Evolutionary conservation across 148 eudicot species (phyloP).

Genomic region (Persicaria maculosa): DNA sequence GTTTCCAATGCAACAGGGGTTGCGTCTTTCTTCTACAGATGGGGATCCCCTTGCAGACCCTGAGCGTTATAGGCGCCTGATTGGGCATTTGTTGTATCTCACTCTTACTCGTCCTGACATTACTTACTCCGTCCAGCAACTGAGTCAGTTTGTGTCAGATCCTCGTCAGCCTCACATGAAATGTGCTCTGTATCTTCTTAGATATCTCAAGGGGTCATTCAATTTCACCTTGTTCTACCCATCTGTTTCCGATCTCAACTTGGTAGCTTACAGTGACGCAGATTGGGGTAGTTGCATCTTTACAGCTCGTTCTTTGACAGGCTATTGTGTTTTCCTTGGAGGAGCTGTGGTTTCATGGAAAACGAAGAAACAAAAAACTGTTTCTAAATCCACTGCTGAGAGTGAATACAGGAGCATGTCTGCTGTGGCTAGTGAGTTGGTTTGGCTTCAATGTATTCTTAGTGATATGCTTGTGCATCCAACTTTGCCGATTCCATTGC

Average conservation of each 20-base stretch:
- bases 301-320: background rate
- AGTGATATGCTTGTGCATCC: background rate
- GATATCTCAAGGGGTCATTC: background rate
- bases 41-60: background rate
- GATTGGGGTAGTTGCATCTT: constrained; percentile 1
- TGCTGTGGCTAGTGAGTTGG: background rate
- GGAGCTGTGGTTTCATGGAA: background rate
- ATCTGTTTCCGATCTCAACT: too few relatives aligned
- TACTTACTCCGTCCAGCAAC: too few relatives aligned
- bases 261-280: background rate
- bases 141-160: too few relatives aligned
- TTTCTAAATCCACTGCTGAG: too few relatives aligned
- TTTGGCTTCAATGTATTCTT: background rate
- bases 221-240: background rate
- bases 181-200: background rate
- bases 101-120: too few relatives aligned
- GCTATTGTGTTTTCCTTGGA: constrained; percentile 6
- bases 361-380: background rate
- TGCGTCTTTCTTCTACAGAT: background rate
- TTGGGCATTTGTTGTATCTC: too few relatives aligned
- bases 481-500: background rate
- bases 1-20: background rate
- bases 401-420: too few relatives aligned
- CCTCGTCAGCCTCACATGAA: too few relatives aligned
- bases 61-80: too few relatives aligned